Evolutionary conservation across 2,329 filamentous ascomycete species (phyloP).

Genomic region (Xylogone sp.): DNA sequence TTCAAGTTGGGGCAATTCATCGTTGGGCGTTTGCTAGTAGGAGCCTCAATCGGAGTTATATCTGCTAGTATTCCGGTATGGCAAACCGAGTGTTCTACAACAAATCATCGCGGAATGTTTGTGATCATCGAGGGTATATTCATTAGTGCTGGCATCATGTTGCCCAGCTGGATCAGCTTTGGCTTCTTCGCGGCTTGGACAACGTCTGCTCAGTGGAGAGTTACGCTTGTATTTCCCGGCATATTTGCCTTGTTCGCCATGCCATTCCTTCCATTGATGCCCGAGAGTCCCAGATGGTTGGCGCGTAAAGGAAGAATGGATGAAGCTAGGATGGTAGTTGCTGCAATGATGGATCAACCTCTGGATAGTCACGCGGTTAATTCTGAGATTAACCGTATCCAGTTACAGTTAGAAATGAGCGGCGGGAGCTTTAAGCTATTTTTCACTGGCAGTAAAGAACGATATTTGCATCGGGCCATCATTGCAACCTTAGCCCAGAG

Average conservation of each 20-base stretch:
- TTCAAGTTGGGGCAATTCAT: conserved; percentile 38
- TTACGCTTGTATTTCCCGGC: not conserved
- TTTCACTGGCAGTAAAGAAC: conserved; percentile 43
- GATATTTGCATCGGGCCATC: conserved; percentile 45
- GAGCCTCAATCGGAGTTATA: conserved; percentile 34
- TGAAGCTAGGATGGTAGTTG: conserved; percentile 17
- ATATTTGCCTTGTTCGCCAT: conserved; percentile 24
- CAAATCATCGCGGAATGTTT: conserved; percentile 39
- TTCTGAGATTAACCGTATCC: not conserved
- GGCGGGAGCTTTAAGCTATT: conserved; percentile 30
- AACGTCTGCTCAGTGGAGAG: not conserved
- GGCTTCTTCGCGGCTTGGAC: not conserved
- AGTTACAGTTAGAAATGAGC: conserved; percentile 27
- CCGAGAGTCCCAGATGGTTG: conserved; percentile 37
- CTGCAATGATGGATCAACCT: not conserved
- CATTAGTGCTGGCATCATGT: conserved; percentile 13
- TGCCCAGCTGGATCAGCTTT: not conserved
- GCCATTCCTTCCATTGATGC: conserved; percentile 29
- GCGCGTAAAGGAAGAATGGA: conserved; percentile 35
- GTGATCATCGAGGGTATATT: conserved; percentile 35
- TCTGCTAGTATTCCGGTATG: conserved; percentile 39
- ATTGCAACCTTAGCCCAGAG: conserved; percentile 42
- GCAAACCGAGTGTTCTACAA: conserved; percentile 34
- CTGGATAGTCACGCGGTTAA: not conserved
- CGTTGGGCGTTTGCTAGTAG: conserved; percentile 36